These are phyloP conservation scores for Vanilla planifolia DNA, from an alignment of 106 monocot species.

Conservation along the genomic window DNA sequence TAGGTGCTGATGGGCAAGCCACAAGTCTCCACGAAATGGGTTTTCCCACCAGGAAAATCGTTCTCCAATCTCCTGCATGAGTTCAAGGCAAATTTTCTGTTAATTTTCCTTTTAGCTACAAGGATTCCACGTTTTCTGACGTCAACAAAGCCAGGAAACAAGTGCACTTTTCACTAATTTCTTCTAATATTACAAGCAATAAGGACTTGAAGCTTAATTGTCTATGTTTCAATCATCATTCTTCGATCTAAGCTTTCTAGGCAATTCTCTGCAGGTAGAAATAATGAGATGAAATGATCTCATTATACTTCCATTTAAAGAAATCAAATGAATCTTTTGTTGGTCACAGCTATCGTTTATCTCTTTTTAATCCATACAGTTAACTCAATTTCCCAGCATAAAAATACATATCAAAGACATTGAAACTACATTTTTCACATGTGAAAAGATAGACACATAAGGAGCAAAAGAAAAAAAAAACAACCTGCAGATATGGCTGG, in stretches of 20 bases:
- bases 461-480: background rate
- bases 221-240: background rate
- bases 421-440: too few relatives aligned
- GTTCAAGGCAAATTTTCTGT: conserved; percentile 3
- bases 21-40: conserved; percentile 72
- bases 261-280: background rate
- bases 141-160: background rate
- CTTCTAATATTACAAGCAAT: background rate
- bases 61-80: conserved; percentile 82
- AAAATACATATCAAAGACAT: too few relatives aligned
- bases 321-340: background rate
- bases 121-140: background rate
- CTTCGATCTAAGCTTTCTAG: background rate
- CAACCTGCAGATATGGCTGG: conserved; percentile 71
- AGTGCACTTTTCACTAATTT: background rate
- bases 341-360: background rate
- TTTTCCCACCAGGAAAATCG: conserved; percentile 61
- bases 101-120: too few relatives aligned
- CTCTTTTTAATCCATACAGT: too few relatives aligned
- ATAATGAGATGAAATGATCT: background rate
- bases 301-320: background rate
- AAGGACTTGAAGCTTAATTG: background rate
- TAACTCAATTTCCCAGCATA: too few relatives aligned
- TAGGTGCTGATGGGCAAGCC: conserved; percentile 93
- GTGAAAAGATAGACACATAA: background rate